phyloP scores from a whole-genome alignment of 306 rosid genomes.

The Fragaria iinumae region DNA sequence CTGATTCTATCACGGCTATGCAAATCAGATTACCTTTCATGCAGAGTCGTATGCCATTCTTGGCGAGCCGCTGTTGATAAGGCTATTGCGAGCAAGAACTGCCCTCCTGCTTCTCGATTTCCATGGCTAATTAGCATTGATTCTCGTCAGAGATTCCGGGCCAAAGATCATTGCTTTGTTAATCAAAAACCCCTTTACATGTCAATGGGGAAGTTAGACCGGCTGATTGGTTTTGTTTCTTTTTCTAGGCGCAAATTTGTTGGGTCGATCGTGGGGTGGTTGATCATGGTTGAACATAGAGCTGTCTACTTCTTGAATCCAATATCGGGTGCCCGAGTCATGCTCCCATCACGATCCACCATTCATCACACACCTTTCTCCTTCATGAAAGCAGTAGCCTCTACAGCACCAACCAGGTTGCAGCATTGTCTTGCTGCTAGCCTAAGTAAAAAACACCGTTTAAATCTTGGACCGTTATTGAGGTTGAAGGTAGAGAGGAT shows the following conservation, averaged over 20 bases:
- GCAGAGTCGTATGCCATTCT: not conserved
- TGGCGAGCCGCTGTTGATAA: not conserved
- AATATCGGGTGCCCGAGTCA: not conserved
- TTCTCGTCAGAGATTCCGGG: not conserved
- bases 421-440: not conserved
- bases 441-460: too few relatives aligned
- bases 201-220: not conserved
- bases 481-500: not conserved
- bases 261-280: not conserved
- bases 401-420: not conserved
- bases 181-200: too few relatives aligned
- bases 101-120: not conserved
- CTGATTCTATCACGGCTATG: not conserved
- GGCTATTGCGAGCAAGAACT: not conserved
- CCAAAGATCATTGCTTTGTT: not conserved
- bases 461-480: not conserved
- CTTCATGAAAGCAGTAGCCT: too few relatives aligned
- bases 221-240: not conserved
- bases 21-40: not conserved
- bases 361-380: too few relatives aligned
- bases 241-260: not conserved
- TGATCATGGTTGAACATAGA: not conserved
- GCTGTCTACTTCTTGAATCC: not conserved
- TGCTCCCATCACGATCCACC: too few relatives aligned
- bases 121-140: not conserved